Percentiles rank a stretch among this genome's conserved stretches.
Conservation (phyloP, 2,329 filamentous ascomycete genomes). For the Clathrospora elynae region DNA sequence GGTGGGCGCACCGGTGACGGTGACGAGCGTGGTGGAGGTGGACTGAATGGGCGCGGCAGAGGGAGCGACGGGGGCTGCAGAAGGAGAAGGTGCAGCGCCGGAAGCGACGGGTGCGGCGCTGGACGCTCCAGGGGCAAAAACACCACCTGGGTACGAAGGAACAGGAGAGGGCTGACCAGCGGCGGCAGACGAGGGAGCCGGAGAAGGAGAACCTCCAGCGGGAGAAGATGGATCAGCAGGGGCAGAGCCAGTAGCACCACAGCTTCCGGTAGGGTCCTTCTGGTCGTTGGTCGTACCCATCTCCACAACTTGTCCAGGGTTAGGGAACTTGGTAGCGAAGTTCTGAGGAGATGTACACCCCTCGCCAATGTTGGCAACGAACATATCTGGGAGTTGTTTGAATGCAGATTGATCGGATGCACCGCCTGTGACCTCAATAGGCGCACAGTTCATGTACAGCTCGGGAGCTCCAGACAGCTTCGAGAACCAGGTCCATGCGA, state of each 20-base stretch:
- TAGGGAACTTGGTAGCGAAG: constrained; percentile 66
- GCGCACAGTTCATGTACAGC: constrained; percentile 88
- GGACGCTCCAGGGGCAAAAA: constrained; percentile 42
- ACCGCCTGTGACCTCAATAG: constrained; percentile 66
- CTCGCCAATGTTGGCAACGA: constrained; percentile 69
- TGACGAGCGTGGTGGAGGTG: constrained; percentile 39
- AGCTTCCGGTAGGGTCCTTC: constrained; percentile 27
- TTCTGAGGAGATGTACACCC: constrained; percentile 60
- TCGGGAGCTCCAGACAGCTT: constrained; percentile 78
- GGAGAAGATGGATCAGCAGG: constrained; percentile 22
- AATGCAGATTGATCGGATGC: constrained; percentile 60
- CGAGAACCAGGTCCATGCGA: constrained; percentile 96
- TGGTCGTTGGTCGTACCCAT: constrained; percentile 34
- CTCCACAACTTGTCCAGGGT: constrained; percentile 66
- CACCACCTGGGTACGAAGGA: constrained; percentile 34
- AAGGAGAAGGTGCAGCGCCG: constrained; percentile 8
- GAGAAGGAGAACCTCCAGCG: constrained; percentile 8
- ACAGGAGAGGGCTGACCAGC: constrained; percentile 13
- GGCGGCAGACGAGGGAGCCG: constrained; percentile 7
- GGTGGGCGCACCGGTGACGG: constrained; percentile 28
- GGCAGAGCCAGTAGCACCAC: constrained; percentile 28
- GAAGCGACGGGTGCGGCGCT: constrained; percentile 14
- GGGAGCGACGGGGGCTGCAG: constrained; percentile 9
- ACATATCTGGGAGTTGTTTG: constrained; percentile 71
- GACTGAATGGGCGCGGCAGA: constrained; percentile 22